phyloP scores from a whole-genome alignment of 2,329 filamentous ascomycete species.

The Stylonectria norvegica region DNA sequence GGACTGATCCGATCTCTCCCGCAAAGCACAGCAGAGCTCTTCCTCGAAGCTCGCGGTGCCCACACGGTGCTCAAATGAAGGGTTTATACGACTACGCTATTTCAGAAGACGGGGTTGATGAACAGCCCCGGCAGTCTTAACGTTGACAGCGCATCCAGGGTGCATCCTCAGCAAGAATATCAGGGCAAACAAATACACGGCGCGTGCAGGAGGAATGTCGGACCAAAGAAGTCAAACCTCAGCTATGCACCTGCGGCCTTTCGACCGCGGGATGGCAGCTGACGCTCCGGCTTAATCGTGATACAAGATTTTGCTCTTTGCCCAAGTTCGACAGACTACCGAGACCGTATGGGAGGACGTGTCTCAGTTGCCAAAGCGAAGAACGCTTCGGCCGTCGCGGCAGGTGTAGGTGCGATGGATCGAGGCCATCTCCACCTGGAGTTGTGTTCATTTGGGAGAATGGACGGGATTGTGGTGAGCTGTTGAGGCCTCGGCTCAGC shows the following conservation, averaged over 20 bases:
- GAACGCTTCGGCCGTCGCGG: constrained; percentile 52
- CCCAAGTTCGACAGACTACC: constrained; percentile 73
- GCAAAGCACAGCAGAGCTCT: constrained; percentile 81
- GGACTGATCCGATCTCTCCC: constrained; percentile 74
- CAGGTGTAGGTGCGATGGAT: constrained; percentile 29
- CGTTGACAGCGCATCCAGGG: no score
- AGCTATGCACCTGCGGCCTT: constrained; percentile 80
- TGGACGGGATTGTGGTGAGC: no score
- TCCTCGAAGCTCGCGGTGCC: constrained; percentile 83
- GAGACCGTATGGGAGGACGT: constrained; percentile 64
- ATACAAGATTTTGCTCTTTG: constrained; percentile 69
- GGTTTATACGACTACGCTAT: no score
- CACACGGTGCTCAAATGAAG: constrained; percentile 86
- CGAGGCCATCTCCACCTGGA: no score
- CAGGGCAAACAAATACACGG: constrained; percentile 7
- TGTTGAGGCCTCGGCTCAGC: no score
- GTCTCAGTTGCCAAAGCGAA: constrained; percentile 60
- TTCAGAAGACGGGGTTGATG: no score
- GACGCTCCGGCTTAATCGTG: constrained; percentile 99
- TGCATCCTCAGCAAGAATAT: constrained; percentile 6
- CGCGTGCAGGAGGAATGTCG: constrained; percentile 50
- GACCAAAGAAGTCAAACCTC: constrained; percentile 95
- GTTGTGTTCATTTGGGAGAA: no score
- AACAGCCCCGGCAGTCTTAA: no score
- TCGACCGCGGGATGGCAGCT: constrained; percentile 77